phyloP scores from a whole-genome alignment of 495 filamentous ascomycete genomes.

The Hypoxylon crocopeplum region DNA sequence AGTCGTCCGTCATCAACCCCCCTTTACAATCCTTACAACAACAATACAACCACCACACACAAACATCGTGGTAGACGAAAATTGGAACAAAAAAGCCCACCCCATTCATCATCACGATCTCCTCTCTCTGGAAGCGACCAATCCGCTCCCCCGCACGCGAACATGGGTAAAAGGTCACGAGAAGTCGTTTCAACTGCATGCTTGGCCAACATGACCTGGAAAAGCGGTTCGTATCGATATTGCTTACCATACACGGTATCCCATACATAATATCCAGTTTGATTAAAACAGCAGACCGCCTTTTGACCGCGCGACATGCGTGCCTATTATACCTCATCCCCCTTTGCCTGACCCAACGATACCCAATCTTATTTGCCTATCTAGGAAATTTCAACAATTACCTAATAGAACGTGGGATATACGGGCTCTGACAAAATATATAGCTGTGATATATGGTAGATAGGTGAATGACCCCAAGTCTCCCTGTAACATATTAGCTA shows the following conservation, averaged over 20 bases:
- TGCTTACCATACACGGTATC: constrained; percentile 18
- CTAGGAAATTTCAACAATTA: not conserved
- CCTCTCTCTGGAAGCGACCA: not conserved
- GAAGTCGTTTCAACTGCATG: constrained; percentile 9
- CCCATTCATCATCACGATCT: constrained; percentile 17
- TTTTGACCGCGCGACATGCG: constrained; percentile 6
- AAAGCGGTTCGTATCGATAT: constrained; percentile 15
- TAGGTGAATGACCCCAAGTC: too few species aligned
- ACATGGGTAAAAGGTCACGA: constrained; percentile 12
- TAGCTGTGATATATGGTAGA: too few species aligned
- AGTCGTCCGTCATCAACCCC: too few species aligned
- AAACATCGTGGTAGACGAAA: constrained; percentile 5
- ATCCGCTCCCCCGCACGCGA: not conserved
- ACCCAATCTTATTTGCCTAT: constrained; percentile 14
- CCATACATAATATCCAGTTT: constrained; percentile 15
- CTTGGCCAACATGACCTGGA: constrained; percentile 11
- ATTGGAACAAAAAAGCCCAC: not conserved
- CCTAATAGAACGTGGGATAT: too few species aligned
- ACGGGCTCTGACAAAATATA: too few species aligned
- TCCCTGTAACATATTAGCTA: constrained; percentile 3
- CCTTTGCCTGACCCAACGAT: constrained; percentile 14
- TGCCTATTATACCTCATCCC: not conserved
- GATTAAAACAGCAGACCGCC: constrained; percentile 29
- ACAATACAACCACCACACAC: not conserved
- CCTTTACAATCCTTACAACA: too few species aligned